Evolutionary conservation across 208 protist species (phyloP).

Genomic region (Leishmania major): DNA sequence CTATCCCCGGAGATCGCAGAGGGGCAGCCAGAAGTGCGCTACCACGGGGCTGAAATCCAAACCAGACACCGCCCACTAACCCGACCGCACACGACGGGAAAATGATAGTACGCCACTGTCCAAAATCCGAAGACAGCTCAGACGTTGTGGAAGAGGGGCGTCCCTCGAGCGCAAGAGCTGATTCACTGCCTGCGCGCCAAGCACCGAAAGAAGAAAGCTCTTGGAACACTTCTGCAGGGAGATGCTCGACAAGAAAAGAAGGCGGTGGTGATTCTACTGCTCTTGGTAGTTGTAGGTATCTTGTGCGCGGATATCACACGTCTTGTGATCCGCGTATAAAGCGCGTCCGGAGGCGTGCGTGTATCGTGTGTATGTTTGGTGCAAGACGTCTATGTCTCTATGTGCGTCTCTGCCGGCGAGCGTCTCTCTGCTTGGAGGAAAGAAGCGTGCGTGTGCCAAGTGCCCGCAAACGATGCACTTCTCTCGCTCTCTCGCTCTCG

Average conservation of each 20-base stretch:
- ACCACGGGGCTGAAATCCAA: neutral
- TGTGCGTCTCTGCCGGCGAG: neutral
- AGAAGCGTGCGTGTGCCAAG: neutral
- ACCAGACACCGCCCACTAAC: neutral
- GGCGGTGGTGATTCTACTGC: neutral
- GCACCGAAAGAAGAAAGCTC: neutral
- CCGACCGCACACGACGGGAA: neutral
- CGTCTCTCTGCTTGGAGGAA: neutral
- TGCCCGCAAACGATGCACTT: neutral
- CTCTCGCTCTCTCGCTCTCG: no score
- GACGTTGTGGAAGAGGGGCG: neutral
- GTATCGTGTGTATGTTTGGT: neutral
- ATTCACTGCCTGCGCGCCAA: neutral
- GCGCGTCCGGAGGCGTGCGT: neutral
- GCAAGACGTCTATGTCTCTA: neutral
- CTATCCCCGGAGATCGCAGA: neutral
- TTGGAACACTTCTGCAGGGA: neutral
- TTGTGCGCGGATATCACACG: neutral
- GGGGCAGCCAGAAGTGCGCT: neutral
- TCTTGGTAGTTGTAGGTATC: neutral
- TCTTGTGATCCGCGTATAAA: neutral
- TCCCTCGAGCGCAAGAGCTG: neutral
- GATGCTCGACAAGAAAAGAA: neutral
- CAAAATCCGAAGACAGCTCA: neutral
- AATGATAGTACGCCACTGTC: neutral